These are phyloP conservation scores for Scalesia atractyloides DNA, from an alignment of 129 eudicot species.

Conservation along the genomic window DNA sequence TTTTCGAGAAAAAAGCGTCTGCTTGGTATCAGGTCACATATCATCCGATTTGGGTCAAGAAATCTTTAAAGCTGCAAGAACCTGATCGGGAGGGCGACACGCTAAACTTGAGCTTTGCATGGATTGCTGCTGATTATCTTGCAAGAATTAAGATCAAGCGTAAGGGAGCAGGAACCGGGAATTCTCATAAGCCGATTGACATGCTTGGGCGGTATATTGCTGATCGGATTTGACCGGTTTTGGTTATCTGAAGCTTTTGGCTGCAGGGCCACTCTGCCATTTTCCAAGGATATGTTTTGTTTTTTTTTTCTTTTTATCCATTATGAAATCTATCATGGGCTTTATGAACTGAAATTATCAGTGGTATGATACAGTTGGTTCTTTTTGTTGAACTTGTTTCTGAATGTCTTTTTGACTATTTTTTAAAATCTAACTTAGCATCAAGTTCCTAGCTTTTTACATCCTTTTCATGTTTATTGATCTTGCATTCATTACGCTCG, in stretches of 20 bases:
- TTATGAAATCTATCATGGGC: not conserved
- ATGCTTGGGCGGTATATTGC: constrained; percentile 9
- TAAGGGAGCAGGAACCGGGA: constrained; percentile 1
- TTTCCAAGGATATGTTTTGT: not conserved
- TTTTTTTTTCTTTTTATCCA: not conserved
- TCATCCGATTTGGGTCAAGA: constrained; percentile 11
- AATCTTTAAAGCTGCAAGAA: constrained; percentile 6
- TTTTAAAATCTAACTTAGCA: not conserved
- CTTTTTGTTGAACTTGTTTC: too few species aligned
- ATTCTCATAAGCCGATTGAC: not conserved
- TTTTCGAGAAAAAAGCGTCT: constrained; percentile 12
- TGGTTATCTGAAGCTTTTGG: not conserved
- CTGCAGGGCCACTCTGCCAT: constrained; percentile 14
- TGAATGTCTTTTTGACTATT: not conserved
- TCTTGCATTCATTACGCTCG: too few species aligned
- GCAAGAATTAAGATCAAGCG: constrained; percentile 10
- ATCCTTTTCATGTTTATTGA: not conserved
- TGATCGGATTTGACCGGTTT: constrained; percentile 3
- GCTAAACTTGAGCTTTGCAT: constrained; percentile 10
- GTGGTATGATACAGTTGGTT: not conserved
- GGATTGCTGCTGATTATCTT: constrained; percentile 19
- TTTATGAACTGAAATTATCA: not conserved
- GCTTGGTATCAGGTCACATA: constrained; percentile 18
- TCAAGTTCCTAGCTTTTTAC: constrained; percentile 4
- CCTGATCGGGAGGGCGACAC: constrained; percentile 2